Conservation (phyloP, 306 rosid species). For the Corylus americana region DNA sequence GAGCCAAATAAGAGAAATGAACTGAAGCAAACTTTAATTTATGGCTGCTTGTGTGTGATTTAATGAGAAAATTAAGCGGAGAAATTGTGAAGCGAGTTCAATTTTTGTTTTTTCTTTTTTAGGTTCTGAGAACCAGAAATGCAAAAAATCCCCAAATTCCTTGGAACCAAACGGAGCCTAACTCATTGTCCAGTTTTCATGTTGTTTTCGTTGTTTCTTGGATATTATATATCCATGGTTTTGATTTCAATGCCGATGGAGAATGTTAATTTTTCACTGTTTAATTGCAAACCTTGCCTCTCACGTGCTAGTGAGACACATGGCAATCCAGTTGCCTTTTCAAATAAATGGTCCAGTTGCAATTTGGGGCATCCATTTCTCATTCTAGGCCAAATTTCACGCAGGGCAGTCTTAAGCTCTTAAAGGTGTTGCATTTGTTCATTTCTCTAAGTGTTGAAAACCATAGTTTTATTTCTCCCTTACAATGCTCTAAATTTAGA, state of each 20-base stretch:
- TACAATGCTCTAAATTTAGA: too few relatives aligned
- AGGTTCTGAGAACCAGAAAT: not conserved
- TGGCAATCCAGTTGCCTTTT: too few relatives aligned
- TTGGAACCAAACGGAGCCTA: not conserved
- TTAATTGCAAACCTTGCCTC: not conserved
- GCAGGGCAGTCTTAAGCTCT: too few relatives aligned
- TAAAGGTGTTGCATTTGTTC: too few relatives aligned
- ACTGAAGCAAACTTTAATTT: not conserved
- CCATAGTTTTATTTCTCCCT: too few relatives aligned
- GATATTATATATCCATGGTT: not conserved
- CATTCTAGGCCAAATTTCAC: not conserved
- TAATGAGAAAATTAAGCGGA: not conserved
- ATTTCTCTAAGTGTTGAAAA: too few relatives aligned
- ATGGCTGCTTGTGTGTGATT: not conserved
- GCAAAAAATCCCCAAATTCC: not conserved
- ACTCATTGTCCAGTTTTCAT: not conserved
- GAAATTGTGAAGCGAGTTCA: not conserved
- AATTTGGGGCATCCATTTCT: too few relatives aligned
- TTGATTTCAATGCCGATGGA: not conserved
- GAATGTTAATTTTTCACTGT: not conserved
- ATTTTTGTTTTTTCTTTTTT: not conserved
- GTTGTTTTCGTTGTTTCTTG: not conserved
- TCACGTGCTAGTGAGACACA: too few relatives aligned
- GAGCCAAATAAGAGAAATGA: not conserved
- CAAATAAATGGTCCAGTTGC: too few relatives aligned